phyloP scores from a whole-genome alignment of 164 flowering plant genomes.

The Cinnamomum micranthum region DNA sequence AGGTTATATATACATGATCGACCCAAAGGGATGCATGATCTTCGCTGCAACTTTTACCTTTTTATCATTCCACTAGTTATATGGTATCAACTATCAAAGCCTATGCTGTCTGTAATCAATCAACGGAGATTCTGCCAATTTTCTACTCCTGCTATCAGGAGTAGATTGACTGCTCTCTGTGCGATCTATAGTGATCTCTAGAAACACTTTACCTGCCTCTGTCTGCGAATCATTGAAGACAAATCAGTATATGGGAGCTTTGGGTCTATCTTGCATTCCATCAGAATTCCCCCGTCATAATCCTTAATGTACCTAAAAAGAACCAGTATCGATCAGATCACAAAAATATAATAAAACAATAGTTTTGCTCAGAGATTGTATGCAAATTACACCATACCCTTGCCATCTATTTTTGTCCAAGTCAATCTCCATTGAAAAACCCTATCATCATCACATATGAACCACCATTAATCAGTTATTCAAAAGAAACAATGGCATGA shows the following conservation, averaged over 20 bases:
- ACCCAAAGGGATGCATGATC: too few species aligned
- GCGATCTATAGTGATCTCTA: too few species aligned
- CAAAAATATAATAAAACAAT: not conserved
- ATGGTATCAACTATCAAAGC: too few species aligned
- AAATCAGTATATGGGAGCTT: slow-evolving; percentile 97
- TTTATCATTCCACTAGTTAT: too few species aligned
- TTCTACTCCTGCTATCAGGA: not conserved
- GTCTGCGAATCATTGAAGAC: slow-evolving; percentile 87
- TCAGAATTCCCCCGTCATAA: slow-evolving; percentile 95
- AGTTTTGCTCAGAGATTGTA: not conserved
- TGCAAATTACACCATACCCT: slow-evolving; percentile 55
- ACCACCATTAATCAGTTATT: not conserved
- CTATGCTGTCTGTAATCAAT: too few species aligned
- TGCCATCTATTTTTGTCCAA: slow-evolving; percentile 96
- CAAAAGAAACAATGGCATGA: not conserved
- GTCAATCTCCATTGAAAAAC: slow-evolving; percentile 88
- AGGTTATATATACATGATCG: too few species aligned
- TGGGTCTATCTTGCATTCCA: slow-evolving; percentile 97
- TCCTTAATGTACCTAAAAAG: slow-evolving; percentile 84
- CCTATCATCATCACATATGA: slow-evolving; percentile 39
- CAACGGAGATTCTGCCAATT: too few species aligned
- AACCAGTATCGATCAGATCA: not conserved
- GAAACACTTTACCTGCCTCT: slow-evolving; percentile 58
- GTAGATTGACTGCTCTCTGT: not conserved
- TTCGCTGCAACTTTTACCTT: too few species aligned